phyloP scores from a whole-genome alignment of 1,284 basidiomycete genomes.

The Sparassis latifolia region DNA sequence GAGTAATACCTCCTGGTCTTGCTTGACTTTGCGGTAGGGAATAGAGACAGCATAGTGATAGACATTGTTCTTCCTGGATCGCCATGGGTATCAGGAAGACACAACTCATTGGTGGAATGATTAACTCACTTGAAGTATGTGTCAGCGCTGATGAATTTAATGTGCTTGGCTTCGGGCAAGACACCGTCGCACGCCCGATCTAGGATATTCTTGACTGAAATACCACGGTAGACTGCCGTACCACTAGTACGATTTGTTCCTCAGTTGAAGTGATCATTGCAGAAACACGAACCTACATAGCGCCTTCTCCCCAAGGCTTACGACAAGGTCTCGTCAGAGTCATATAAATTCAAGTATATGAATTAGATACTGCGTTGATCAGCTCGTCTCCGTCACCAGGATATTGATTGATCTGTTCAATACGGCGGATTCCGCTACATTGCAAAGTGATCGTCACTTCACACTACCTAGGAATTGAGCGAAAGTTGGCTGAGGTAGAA shows the following conservation, averaged over 20 bases:
- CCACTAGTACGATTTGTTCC: constrained; percentile 11
- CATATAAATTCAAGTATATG: no score
- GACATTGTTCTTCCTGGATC: constrained; percentile 37
- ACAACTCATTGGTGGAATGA: not conserved
- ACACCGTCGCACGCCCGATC: constrained; percentile 48
- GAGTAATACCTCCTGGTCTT: constrained; percentile 46
- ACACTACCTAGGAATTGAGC: constrained; percentile 28
- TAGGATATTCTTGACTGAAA: constrained; percentile 47
- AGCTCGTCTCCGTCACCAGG: constrained; percentile 55
- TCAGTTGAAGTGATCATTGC: no score
- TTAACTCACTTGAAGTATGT: constrained; percentile 48
- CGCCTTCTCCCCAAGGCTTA: constrained; percentile 47
- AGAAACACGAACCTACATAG: constrained; percentile 32
- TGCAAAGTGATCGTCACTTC: constrained; percentile 49
- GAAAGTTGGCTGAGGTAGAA: not conserved
- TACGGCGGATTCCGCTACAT: constrained; percentile 47
- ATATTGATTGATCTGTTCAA: constrained; percentile 47
- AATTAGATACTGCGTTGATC: constrained; percentile 33
- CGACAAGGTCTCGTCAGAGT: not conserved
- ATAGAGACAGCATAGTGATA: constrained; percentile 53
- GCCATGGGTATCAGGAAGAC: no score
- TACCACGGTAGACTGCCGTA: constrained; percentile 37
- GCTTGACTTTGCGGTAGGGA: constrained; percentile 44
- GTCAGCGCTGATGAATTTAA: constrained; percentile 53
- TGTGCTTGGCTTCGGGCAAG: constrained; percentile 40